Evolutionary conservation across 345 rosid genomes (phyloP).

Genomic region (Eucalyptus melliodora): DNA sequence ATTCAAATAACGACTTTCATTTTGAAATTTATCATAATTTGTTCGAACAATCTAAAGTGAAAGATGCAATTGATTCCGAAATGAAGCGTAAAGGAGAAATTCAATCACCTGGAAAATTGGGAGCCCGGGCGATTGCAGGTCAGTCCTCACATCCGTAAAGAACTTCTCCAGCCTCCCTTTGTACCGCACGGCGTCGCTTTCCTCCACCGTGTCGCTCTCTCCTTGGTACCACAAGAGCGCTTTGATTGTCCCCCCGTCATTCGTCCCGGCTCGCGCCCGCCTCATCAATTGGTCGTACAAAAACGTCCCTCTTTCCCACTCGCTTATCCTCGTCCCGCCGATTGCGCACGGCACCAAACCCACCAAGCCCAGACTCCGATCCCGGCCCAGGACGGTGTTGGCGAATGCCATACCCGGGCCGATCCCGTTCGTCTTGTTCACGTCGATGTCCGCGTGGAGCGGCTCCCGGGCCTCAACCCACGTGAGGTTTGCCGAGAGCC

Average conservation of each 20-base stretch:
- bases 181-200: slow-evolving; percentile 34
- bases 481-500: slow-evolving; percentile 30
- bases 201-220: slow-evolving; percentile 47
- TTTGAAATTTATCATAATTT: neutral
- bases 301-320: slow-evolving; percentile 58
- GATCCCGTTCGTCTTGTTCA: slow-evolving; percentile 42
- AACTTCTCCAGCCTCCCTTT: slow-evolving; percentile 33
- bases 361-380: slow-evolving; percentile 13
- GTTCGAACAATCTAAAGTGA: neutral
- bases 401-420: slow-evolving; percentile 95
- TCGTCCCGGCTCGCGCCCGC: slow-evolving; percentile 23
- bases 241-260: slow-evolving; percentile 22
- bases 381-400: slow-evolving; percentile 24
- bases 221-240: slow-evolving; percentile 87
- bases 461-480: slow-evolving; percentile 72
- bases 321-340: slow-evolving; percentile 61
- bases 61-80: neutral
- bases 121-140: slow-evolving; percentile 46
- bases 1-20: neutral
- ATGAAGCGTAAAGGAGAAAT: too few species aligned
- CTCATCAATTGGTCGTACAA: slow-evolving; percentile 45
- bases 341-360: slow-evolving; percentile 88
- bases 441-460: slow-evolving; percentile 79
- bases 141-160: slow-evolving; percentile 43
- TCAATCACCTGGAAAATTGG: slow-evolving; percentile 50